A percentile compares a stretch with the other conserved stretches of the same genome.
Conservation (phyloP, 345 rosid genomes). For the Turritis glabra region DNA sequence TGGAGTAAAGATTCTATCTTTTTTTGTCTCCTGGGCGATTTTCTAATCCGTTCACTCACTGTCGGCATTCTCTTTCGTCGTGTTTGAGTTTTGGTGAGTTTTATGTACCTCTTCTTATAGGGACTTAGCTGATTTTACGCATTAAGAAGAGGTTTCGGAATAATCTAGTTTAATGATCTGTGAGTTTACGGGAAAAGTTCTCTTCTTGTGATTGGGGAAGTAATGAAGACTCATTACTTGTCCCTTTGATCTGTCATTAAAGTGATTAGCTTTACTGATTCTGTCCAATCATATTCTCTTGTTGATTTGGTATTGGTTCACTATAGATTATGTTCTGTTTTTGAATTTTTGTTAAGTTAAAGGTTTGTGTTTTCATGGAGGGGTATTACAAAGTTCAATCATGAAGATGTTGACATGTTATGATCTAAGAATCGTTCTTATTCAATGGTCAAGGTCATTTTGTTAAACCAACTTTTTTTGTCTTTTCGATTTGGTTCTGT, state of each 20-base stretch:
- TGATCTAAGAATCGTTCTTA: constrained; percentile 23
- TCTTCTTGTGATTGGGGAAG: not conserved
- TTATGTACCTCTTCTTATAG: not conserved
- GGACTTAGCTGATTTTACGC: not conserved
- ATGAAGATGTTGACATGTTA: constrained; percentile 20
- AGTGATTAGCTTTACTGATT: constrained; percentile 13
- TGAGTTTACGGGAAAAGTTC: not conserved
- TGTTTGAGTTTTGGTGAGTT: constrained; percentile 22
- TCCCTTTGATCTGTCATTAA: not conserved
- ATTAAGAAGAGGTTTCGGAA: not conserved
- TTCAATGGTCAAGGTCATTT: constrained; percentile 3
- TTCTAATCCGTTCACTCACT: constrained; percentile 19
- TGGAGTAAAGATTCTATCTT: constrained; percentile 25
- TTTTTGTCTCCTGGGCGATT: not conserved
- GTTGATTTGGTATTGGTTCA: constrained; percentile 17
- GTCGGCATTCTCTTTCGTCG: constrained; percentile 12
- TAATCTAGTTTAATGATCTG: not conserved
- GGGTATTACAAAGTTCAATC: constrained; percentile 7
- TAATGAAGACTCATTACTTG: not conserved
- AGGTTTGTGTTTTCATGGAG: not conserved
- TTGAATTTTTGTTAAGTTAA: not conserved
- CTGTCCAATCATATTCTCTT: not conserved
- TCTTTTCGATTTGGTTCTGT: constrained; percentile 1
- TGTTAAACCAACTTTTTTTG: not conserved
- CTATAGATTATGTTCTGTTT: constrained; percentile 17